Percentiles rank a stretch among this genome's conserved stretches.
Conservation (phyloP, 345 rosid species). For the Salix exigua region DNA sequence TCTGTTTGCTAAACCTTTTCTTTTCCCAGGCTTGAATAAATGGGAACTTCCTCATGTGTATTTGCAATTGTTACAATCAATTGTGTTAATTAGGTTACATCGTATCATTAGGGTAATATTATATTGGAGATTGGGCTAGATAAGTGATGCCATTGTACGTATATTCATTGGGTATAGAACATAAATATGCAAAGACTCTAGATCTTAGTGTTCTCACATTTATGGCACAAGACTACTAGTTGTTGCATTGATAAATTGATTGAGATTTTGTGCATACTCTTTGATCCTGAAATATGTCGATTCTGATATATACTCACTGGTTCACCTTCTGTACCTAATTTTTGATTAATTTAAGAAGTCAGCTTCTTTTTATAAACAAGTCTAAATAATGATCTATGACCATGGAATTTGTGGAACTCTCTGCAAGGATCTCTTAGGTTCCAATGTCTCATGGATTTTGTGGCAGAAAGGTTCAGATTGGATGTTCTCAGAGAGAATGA, state of each 20-base stretch:
- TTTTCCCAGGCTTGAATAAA: background rate
- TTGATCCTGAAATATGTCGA: background rate
- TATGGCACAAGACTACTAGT: background rate
- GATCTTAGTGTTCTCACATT: background rate
- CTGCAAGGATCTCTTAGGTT: background rate
- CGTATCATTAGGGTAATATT: background rate
- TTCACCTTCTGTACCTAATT: too few species aligned
- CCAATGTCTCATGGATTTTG: too few species aligned
- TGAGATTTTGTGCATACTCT: background rate
- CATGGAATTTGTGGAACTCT: background rate
- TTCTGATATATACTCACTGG: background rate
- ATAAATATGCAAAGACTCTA: background rate
- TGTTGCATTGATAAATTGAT: background rate
- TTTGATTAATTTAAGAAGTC: background rate
- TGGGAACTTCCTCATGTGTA: background rate
- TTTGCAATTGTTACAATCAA: background rate
- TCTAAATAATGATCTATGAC: too few species aligned
- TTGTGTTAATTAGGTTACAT: background rate
- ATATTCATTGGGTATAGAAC: background rate
- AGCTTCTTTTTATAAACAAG: background rate
- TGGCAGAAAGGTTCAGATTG: too few species aligned
- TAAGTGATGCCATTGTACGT: too few species aligned
- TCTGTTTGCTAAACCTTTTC: background rate
- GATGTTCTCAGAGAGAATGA: too few species aligned
- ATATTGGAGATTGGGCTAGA: too few species aligned